Conservation (phyloP, 73 alveolate species). For the Breviolum minutum region DNA sequence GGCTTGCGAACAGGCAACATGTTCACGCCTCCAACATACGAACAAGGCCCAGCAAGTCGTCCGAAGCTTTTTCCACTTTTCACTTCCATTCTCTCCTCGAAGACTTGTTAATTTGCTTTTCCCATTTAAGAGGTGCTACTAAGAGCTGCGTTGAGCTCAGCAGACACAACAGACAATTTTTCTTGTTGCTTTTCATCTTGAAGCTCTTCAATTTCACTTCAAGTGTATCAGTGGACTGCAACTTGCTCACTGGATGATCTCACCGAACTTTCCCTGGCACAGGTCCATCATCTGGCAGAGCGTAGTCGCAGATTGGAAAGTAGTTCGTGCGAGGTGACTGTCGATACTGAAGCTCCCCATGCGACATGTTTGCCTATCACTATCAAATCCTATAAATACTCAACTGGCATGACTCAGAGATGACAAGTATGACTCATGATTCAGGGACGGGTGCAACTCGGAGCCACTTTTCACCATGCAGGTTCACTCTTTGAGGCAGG, state of each 20-base stretch:
- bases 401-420: too few species aligned
- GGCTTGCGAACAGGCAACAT: constrained; percentile 24
- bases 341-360: not conserved
- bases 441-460: not conserved
- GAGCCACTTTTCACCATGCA: not conserved
- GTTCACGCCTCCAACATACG: constrained; percentile 85
- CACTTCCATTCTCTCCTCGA: not conserved
- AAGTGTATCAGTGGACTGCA: too few species aligned
- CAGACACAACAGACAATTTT: not conserved
- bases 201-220: too few species aligned
- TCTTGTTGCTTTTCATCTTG: too few species aligned
- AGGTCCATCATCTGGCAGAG: constrained; percentile 71
- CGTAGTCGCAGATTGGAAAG: constrained; percentile 85
- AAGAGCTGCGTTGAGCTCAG: constrained; percentile 23
- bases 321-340: constrained; percentile 65
- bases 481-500: constrained; percentile 90
- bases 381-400: too few species aligned
- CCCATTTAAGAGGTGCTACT: constrained; percentile 25
- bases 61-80: not conserved
- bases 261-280: too few species aligned
- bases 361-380: not conserved
- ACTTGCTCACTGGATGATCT: too few species aligned
- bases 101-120: not conserved
- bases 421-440: too few species aligned
- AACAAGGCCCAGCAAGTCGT: constrained; percentile 37